Percentiles rank a stretch among this genome's conserved stretches.
Conservation (phyloP, 2,329 filamentous ascomycete genomes). For the Bimuria novae-zelandiae region DNA sequence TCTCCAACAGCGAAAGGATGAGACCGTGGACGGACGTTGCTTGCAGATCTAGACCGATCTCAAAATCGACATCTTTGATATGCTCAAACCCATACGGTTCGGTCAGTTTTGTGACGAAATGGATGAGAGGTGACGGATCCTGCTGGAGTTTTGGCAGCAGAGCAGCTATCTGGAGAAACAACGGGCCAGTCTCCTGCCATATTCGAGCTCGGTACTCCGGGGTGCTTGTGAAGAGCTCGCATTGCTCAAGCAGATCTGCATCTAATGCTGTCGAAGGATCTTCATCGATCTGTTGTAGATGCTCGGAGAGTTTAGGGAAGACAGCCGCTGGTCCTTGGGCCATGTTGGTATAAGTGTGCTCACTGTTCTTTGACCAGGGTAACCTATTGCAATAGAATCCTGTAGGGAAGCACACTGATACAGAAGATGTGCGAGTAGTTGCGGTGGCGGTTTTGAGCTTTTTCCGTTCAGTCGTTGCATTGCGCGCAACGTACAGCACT, state of each 20-base stretch:
- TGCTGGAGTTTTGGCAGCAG: constrained; percentile 60
- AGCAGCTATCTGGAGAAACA: constrained; percentile 54
- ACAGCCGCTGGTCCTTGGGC: constrained; percentile 28
- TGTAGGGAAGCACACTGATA: no score
- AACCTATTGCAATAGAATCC: no score
- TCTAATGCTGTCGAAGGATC: constrained; percentile 54
- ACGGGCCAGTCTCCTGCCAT: constrained; percentile 37
- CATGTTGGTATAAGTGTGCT: constrained; percentile 6
- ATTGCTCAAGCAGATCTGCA: constrained; percentile 55
- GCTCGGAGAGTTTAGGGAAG: constrained; percentile 42
- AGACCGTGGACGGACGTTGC: constrained; percentile 59
- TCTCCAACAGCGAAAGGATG: constrained; percentile 60
- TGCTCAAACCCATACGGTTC: constrained; percentile 48
- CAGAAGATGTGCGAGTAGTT: no score
- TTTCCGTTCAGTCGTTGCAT: no score
- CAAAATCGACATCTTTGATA: constrained; percentile 57
- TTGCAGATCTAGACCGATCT: constrained; percentile 58
- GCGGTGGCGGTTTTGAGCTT: no score
- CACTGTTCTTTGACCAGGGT: no score
- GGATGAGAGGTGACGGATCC: constrained; percentile 60
- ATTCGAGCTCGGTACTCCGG: constrained; percentile 32
- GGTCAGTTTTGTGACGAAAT: constrained; percentile 57
- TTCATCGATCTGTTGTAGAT: constrained; percentile 51
- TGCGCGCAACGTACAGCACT: no score
- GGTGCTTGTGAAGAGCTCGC: constrained; percentile 50